phyloP scores from a whole-genome alignment of 2,329 filamentous ascomycete genomes.

The Aspergillus versicolor region DNA sequence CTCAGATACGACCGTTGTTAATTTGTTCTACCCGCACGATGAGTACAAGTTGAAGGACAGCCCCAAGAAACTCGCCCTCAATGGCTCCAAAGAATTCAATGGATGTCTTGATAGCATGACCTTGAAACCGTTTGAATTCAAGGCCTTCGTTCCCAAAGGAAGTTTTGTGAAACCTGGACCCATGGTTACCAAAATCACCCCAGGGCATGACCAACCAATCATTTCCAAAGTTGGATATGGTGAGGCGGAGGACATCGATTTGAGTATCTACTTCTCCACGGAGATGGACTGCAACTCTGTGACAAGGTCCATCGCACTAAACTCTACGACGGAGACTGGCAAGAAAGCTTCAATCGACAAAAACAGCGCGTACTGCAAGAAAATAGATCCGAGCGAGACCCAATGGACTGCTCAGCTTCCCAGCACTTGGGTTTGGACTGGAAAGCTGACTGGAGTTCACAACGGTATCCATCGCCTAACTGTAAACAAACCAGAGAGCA shows the following conservation, averaged over 20 bases:
- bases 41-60: slow-evolving; percentile 53
- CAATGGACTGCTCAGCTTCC: slow-evolving; percentile 54
- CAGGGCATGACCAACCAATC: slow-evolving; percentile 61
- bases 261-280: slow-evolving; percentile 60
- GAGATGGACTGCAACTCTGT: slow-evolving; percentile 62
- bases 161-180: slow-evolving; percentile 54
- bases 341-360: slow-evolving; percentile 45
- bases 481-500: slow-evolving; percentile 53
- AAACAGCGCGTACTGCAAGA: slow-evolving; percentile 47
- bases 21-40: slow-evolving; percentile 63
- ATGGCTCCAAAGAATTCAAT: slow-evolving; percentile 48
- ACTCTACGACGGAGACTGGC: slow-evolving; percentile 53
- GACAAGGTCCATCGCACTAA: slow-evolving; percentile 50
- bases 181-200: slow-evolving; percentile 59
- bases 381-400: slow-evolving; percentile 33
- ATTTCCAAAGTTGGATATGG: slow-evolving; percentile 47
- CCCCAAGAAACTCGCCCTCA: slow-evolving; percentile 47
- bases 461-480: slow-evolving; percentile 62
- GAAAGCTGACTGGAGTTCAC: slow-evolving; percentile 55
- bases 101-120: slow-evolving; percentile 57
- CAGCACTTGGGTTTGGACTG: slow-evolving; percentile 54
- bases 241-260: slow-evolving; percentile 46
- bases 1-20: slow-evolving; percentile 56
- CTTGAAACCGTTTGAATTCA: slow-evolving; percentile 58
- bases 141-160: slow-evolving; percentile 57